Conservation (phyloP, 177 flowering plant genomes). For the Vitis hybrid region DNA sequence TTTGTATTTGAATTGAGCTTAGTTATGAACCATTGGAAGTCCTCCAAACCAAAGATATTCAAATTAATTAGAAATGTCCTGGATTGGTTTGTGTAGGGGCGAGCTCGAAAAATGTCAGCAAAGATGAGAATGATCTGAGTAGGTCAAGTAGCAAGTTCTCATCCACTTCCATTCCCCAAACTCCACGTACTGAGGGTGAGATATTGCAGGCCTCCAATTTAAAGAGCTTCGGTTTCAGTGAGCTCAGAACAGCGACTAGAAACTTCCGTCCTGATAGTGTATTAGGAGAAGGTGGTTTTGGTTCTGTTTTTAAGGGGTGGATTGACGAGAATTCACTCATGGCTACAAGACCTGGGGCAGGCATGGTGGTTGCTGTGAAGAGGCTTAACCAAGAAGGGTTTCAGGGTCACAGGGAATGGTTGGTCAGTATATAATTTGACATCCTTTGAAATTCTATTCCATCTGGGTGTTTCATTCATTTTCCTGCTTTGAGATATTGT, state of each 20-base stretch:
- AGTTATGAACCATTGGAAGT: not conserved
- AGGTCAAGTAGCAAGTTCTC: constrained; percentile 35
- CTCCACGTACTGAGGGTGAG: constrained; percentile 57
- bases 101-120: constrained; percentile 33
- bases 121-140: constrained; percentile 30
- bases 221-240: constrained; percentile 48
- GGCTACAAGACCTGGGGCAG: constrained; percentile 50
- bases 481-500: not conserved
- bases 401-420: constrained; percentile 70
- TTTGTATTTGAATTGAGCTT: not conserved
- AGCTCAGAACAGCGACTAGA: constrained; percentile 53
- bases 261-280: constrained; percentile 71
- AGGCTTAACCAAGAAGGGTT: constrained; percentile 59
- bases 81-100: constrained; percentile 23
- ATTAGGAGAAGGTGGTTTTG: constrained; percentile 67
- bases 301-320: constrained; percentile 71
- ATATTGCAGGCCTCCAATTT: constrained; percentile 48
- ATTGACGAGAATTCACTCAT: constrained; percentile 49
- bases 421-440: constrained; percentile 37
- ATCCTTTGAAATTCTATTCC: not conserved
- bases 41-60: not conserved
- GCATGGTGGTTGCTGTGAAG: constrained; percentile 61
- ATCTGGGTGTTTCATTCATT: not conserved
- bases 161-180: constrained; percentile 26
- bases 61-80: not conserved